Conservation (phyloP, 345 rosid genomes). For the Brassica rapa region DNA sequence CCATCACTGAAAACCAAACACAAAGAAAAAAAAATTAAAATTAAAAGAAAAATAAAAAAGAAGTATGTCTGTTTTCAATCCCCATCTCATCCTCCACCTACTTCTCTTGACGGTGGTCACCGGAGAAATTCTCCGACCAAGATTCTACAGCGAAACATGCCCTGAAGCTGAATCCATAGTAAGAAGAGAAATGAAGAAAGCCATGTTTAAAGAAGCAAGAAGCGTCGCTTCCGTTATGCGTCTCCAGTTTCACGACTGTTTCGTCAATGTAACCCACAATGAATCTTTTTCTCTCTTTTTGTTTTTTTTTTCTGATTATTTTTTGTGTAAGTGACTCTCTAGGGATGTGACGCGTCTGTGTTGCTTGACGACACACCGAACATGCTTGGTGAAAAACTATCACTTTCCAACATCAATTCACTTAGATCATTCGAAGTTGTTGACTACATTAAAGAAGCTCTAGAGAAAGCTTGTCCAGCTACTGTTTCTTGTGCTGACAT, state of each 20-base stretch:
- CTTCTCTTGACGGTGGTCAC: conserved; percentile 24
- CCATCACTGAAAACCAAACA: conserved; percentile 9
- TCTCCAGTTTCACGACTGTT: conserved; percentile 94
- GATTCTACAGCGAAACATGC: conserved; percentile 70
- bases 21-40: neutral
- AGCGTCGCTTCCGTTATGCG: conserved; percentile 95
- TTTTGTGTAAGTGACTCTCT: conserved; percentile 19
- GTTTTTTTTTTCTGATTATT: neutral
- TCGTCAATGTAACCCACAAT: conserved; percentile 64
- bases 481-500: conserved; percentile 88
- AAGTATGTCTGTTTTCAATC: conserved; percentile 24
- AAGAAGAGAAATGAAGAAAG: conserved; percentile 57
- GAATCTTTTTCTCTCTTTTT: neutral
- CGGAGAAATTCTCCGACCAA: conserved; percentile 51
- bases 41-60: neutral
- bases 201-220: conserved; percentile 68
- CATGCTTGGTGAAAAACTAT: conserved; percentile 74
- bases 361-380: conserved; percentile 81
- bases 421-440: conserved; percentile 74
- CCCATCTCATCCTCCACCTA: conserved; percentile 35
- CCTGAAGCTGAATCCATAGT: conserved; percentile 75
- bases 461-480: conserved; percentile 78
- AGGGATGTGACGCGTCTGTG: conserved; percentile 90
- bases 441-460: conserved; percentile 67
- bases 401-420: conserved; percentile 85